These are phyloP conservation scores for Aspergillus piperis DNA, from an alignment of 2,329 filamentous ascomycete genomes.

Conservation along the genomic window DNA sequence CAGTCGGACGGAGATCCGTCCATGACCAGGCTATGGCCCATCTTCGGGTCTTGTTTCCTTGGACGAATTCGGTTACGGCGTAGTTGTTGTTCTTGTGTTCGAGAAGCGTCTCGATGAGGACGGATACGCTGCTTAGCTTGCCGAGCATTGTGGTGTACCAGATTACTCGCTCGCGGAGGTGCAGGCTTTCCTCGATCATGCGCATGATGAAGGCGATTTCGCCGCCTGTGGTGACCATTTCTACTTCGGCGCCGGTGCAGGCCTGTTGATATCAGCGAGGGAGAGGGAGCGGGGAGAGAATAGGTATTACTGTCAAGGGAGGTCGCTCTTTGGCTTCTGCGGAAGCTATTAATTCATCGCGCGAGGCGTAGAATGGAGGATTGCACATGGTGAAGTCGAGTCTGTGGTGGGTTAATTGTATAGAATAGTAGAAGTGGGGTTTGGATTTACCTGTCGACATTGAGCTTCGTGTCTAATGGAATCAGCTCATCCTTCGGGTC, in stretches of 20 bases:
- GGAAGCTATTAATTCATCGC: constrained; percentile 66
- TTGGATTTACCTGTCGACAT: constrained; percentile 25
- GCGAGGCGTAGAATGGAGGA: constrained; percentile 86
- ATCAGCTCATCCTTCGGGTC: constrained; percentile 59
- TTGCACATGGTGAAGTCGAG: constrained; percentile 92
- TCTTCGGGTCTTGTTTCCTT: constrained; percentile 74
- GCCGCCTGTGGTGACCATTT: constrained; percentile 83
- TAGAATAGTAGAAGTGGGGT: background rate
- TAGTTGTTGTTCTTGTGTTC: constrained; percentile 69
- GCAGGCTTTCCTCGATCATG: constrained; percentile 70
- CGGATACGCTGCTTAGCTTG: constrained; percentile 68
- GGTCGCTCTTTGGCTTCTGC: constrained; percentile 66
- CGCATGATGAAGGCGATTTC: constrained; percentile 73
- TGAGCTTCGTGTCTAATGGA: constrained; percentile 56
- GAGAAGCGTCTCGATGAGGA: constrained; percentile 62
- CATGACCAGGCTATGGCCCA: constrained; percentile 94
- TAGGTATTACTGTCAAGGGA: constrained; percentile 65
- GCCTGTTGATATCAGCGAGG: constrained; percentile 31
- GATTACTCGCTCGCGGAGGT: constrained; percentile 61
- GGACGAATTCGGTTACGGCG: constrained; percentile 76
- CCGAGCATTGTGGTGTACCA: constrained; percentile 96
- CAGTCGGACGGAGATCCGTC: constrained; percentile 62
- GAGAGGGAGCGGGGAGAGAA: too few relatives aligned
- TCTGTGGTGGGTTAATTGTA: constrained; percentile 27
- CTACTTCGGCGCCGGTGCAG: constrained; percentile 73